Evolutionary conservation across 2,329 filamentous ascomycete species (phyloP), one percentile per base, ranked within the genome.

Genomic region (Phaeosphaeria sp.): DNA sequence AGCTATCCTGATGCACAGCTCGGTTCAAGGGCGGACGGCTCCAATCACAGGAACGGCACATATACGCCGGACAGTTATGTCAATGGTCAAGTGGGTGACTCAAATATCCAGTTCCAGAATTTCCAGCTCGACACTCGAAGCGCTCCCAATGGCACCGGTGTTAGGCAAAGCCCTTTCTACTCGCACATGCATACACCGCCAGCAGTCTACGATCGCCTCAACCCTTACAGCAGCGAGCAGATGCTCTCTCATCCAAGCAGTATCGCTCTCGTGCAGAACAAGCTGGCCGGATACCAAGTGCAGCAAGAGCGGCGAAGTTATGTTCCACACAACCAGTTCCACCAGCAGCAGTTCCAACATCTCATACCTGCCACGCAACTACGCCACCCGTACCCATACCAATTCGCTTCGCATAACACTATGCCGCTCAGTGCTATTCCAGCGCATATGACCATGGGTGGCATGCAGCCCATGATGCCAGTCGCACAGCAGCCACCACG

Each of bases 111-210:
- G 48, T 72, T 78, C 33, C 72, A 68, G 51, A 65, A 74, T 10
- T 72, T 79, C 50, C 78, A 80, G 52, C 76, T 81, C 54, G 78
- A 74, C 22, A 67, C 55, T 20, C 78, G 78, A 43, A 81, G 78
- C 21, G 76, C 81, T 2, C 80, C 83, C 1, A 77, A 74, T 58
- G 70, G 75, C 2, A 78, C 78, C 6, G 71, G 66, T 18, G 81
- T 80, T 52, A 75, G 79, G 27, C 80, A 82, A 56, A 79, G 75
- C 59, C 77, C 82, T 21, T 80, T 81, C 63, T 84, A 84, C 64
- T 76, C 81, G 2, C 75, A 78, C 4, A 70, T 77, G 6, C 78
- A 79, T 44, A 83, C 78, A 22, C 79, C 81, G 2, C 76, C 80
- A 6, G 73, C 80, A 6, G 73, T 63, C 68, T 81, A 68, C 74